Evolutionary conservation across 139 green algal species (phyloP).

Genomic region (Microglena sp.): DNA sequence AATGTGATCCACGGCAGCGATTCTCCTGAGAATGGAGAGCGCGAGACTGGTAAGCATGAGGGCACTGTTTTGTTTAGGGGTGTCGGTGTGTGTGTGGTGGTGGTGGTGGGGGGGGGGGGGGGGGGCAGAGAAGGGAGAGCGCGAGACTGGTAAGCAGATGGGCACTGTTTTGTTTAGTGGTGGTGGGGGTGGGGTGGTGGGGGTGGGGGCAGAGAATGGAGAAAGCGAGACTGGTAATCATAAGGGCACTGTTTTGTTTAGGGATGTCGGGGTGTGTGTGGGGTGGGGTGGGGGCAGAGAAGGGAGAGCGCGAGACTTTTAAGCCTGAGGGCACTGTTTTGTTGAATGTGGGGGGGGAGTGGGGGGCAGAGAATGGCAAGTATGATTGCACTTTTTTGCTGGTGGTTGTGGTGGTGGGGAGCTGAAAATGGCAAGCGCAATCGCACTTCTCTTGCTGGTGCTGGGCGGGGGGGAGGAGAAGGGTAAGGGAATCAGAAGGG

Average conservation of each 20-base stretch:
- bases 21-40: constrained; percentile 80
- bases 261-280: not conserved
- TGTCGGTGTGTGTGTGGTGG: not conserved
- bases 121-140: constrained; percentile 78
- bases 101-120: not conserved
- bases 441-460: too few species aligned
- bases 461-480: too few species aligned
- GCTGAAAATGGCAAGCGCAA: too few species aligned
- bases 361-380: constrained; percentile 55
- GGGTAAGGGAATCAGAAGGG: too few species aligned
- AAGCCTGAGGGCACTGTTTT: not conserved
- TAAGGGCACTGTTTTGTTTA: not conserved
- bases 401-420: not conserved
- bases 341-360: not conserved
- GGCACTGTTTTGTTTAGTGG: not conserved
- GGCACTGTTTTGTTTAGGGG: not conserved
- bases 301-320: too few species aligned
- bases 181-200: not conserved
- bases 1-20: constrained; percentile 95
- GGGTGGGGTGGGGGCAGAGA: too few species aligned
- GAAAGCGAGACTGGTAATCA: constrained; percentile 72
- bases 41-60: constrained; percentile 67
- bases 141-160: constrained; percentile 59
- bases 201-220: constrained; percentile 66
- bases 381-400: not conserved